Percentiles rank a stretch among this genome's conserved stretches.
These are phyloP conservation scores for Peronospora farinosa DNA, from an alignment of 352 stramenopile genomes.

Conservation along the genomic window DNA sequence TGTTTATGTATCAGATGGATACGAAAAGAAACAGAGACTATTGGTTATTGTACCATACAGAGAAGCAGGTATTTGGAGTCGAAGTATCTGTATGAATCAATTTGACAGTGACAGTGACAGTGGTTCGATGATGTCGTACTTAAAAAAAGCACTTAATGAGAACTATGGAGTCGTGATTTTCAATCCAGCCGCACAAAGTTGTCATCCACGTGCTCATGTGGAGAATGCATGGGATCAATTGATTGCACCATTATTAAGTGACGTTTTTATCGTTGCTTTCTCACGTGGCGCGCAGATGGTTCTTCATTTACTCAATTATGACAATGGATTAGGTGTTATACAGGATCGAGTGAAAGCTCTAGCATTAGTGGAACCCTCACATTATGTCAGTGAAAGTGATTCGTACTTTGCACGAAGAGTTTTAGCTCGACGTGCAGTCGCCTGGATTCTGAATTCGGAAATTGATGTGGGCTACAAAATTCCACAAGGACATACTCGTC, in stretches of 20 bases:
- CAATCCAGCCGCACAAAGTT: constrained; percentile 73
- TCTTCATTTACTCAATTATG: constrained; percentile 71
- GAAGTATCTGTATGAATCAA: constrained; percentile 79
- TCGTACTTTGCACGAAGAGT: constrained; percentile 73
- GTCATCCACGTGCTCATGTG: constrained; percentile 64
- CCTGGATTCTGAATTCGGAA: constrained; percentile 72
- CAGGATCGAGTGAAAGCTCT: constrained; percentile 77
- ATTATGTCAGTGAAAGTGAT: constrained; percentile 70
- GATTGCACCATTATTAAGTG: constrained; percentile 51
- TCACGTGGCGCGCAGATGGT: constrained; percentile 71
- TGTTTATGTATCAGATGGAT: constrained; percentile 58
- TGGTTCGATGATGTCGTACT: constrained; percentile 74
- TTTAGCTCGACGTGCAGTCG: constrained; percentile 53
- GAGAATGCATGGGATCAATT: constrained; percentile 77
- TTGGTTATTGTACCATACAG: constrained; percentile 82
- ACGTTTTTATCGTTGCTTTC: constrained; percentile 77
- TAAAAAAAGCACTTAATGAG: constrained; percentile 73
- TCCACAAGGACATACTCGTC: constrained; percentile 52
- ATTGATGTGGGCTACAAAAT: constrained; percentile 75
- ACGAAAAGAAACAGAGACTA: constrained; percentile 53
- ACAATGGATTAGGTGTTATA: constrained; percentile 73
- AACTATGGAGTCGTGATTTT: constrained; percentile 80
- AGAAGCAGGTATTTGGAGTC: constrained; percentile 79
- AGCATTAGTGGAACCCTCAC: constrained; percentile 72
- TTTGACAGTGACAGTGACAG: constrained; percentile 46